Base-by-base conservation (phyloP, 805 yeast genomes). In the Danielia reshetovae region DNA sequence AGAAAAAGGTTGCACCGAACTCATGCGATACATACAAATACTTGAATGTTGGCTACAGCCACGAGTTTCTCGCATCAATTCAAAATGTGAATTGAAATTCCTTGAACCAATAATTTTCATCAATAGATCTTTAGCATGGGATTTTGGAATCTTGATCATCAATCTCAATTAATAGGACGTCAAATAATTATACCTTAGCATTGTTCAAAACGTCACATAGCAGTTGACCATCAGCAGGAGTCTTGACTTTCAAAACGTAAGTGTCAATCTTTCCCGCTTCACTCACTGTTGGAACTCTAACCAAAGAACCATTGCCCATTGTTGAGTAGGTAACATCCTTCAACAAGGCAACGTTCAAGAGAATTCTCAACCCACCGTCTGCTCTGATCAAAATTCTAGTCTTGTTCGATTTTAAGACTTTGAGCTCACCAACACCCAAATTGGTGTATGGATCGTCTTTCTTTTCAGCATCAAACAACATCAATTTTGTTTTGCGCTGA, bases 401-500 rank as follows among this genome's bases (percentile, higher is more conserved):
- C 52, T 85, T 85, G 7, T 82, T 79, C 2, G 65, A 70, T 33
- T 72, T 72, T 36, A 90, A 65, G 9, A 90, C 67, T 50, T 86
- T 84, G 47, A 88, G 67, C 32, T 81, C 89, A 3, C 97, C 97
- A 3, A 88, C 67, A 9, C 97, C 97, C 43, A 73, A 72, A 5
- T 77, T 61, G 24, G 66, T 70, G 52, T 84, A 85, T 8, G 75
- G 76, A 10, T 52, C 50, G 9, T 51, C 55, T 29, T 74, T 74
- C 29, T 75, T 70, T 15, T 66, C 70, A 2, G 75, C 56, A 30
- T 75, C 73, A 31, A 74, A 75, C 37, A 78, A 66, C 74, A 78
- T 77, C 29, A 87, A 65, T 52, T 87, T 87, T 4, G 90, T 74
- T 50, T 84, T 74, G 49, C 84, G 80, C 28, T 80, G 74, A 47